phyloP scores from a whole-genome alignment of 1,284 basidiomycete species.

The Ganoderma leucocontextum region DNA sequence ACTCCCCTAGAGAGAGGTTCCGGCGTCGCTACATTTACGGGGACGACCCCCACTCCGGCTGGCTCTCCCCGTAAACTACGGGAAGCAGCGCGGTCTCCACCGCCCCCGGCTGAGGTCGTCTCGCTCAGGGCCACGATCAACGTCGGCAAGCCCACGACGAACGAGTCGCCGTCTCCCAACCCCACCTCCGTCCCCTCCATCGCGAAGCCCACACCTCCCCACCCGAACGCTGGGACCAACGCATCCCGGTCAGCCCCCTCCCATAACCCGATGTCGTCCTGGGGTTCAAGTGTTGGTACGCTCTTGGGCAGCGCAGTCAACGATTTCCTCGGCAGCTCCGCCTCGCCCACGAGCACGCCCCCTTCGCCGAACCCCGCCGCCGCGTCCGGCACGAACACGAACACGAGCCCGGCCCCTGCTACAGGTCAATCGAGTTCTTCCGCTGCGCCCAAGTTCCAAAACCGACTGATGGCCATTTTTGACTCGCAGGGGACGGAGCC shows the following conservation, averaged over 20 bases:
- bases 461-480: constrained; percentile 37
- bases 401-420: constrained; percentile 20
- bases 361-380: constrained; percentile 17
- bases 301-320: constrained; percentile 28
- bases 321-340: constrained; percentile 29
- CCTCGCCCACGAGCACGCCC: constrained; percentile 24
- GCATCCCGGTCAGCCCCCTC: constrained; percentile 12
- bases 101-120: constrained; percentile 20
- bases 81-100: constrained; percentile 14
- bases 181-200: constrained; percentile 23
- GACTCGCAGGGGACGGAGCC: constrained; percentile 34
- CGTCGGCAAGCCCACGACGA: constrained; percentile 19
- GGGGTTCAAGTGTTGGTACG: constrained; percentile 26
- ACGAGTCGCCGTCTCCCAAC: constrained; percentile 8
- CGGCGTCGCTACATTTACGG: constrained; percentile 31
- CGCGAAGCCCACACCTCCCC: constrained; percentile 19
- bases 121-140: constrained; percentile 25
- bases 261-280: constrained; percentile 14
- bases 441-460: constrained; percentile 29
- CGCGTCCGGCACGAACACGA: constrained; percentile 14
- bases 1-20: constrained; percentile 37
- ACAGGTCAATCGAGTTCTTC: constrained; percentile 37
- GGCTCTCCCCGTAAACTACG: constrained; percentile 15
- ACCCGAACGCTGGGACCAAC: constrained; percentile 18
- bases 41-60: constrained; percentile 26